Evolutionary conservation across 345 rosid species (phyloP), one percentile per base, ranked within the genome.

Genomic region (Citrus glauca): DNA sequence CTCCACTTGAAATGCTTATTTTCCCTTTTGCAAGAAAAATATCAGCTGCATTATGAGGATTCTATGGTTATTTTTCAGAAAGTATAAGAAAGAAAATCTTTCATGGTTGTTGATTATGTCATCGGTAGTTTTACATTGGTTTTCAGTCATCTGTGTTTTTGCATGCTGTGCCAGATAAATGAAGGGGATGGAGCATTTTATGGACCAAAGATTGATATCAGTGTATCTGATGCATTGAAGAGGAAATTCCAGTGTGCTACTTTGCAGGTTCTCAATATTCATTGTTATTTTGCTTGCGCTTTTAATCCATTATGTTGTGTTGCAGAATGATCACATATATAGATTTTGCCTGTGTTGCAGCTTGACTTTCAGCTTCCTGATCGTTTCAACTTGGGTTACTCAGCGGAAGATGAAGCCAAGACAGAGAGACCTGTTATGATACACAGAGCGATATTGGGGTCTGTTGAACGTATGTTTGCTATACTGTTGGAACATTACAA

Each of bases 121-220:
- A 14, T 25, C 19, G 9, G 25, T 24, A n/a, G 50, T 59, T 79
- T 76, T 37, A 27, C n/a, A 42, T 56, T 48, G 38, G 56, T 62
- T 14, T 24, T 50, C 32, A 65, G 35, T 48, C 60, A 55, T 61
- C 71, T 77, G 20, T 59, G 35, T 78, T 59, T 73, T n/a, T 64
- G 35, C 56, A 64, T 69, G 45, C 67, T 83, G 78, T 65, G 72
- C 92, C 92, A 97, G 99, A 80, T 91, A 67, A 82, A 94, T 78
- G 97, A 91, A 84, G 99, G 92, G 50, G 98, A 96, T 84, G 98
- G 99, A 40, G 99, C 99, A 75, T 96, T 96, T 79, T 96, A 96
- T 82, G 99, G 99, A 67, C 99, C 99, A 8, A 96, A 96, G 86
- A 96, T 96, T 80, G 99, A 96, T 80, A 96, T 94, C 70, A 94